These are phyloP conservation scores for Obelidium mucronatum DNA, from an alignment of 192 early-diverging fungal species.

Conservation along the genomic window DNA sequence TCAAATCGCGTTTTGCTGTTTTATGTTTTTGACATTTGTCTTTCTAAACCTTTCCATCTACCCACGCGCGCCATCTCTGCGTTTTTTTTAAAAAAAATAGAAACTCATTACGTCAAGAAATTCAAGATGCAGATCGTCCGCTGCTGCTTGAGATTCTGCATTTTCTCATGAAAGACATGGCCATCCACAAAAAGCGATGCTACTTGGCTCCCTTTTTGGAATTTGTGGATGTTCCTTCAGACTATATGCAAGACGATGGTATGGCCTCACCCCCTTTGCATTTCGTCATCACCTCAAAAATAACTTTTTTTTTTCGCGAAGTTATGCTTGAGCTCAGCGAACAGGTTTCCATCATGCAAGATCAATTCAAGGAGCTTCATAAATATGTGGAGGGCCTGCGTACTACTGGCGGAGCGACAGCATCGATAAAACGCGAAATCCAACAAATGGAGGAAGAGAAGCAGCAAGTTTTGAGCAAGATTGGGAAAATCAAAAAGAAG, in stretches of 20 bases:
- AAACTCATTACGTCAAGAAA: conserved; percentile 39
- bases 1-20: background rate
- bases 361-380: conserved; percentile 62
- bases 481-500: conserved; percentile 56
- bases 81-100: background rate
- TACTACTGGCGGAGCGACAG: conserved; percentile 44
- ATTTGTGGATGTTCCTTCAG: conserved; percentile 58
- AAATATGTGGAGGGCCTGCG: conserved; percentile 56
- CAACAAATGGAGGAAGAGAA: conserved; percentile 73
- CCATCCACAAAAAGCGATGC: conserved; percentile 62
- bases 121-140: conserved; percentile 45
- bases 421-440: conserved; percentile 61
- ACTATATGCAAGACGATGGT: conserved; percentile 65
- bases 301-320: conserved; percentile 2
- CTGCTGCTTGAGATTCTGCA: conserved; percentile 49
- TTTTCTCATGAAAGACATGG: conserved; percentile 59
- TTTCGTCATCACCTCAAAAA: background rate
- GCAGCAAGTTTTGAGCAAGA: conserved; percentile 64
- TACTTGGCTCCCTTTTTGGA: conserved; percentile 63
- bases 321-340: conserved; percentile 55
- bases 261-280: background rate
- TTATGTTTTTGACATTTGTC: conserved; percentile 2
- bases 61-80: too few relatives aligned
- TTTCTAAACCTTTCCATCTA: conserved; percentile 18
- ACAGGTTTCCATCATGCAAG: conserved; percentile 58